Percentiles rank a stretch among this genome's conserved stretches.
Conservation (phyloP, 2,329 filamentous ascomycete genomes). For the Diaporthe sp. region DNA sequence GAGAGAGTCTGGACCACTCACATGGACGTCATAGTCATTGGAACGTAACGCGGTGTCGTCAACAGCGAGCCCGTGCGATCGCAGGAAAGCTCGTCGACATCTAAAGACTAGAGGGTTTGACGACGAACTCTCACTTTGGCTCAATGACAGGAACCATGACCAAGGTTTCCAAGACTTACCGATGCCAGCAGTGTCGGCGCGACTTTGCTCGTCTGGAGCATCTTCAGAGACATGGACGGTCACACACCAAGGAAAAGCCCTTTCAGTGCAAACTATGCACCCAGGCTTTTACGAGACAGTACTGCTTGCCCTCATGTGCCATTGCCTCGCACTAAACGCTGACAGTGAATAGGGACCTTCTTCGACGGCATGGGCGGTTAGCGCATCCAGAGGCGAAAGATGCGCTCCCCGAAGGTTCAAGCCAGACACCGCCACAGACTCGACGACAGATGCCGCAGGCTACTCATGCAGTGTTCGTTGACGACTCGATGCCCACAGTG, state of each 20-base stretch:
- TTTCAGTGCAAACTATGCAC: not conserved
- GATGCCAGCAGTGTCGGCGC: constrained; percentile 5
- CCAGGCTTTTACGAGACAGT: constrained; percentile 1
- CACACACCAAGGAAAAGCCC: too few relatives aligned
- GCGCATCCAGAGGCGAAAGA: not conserved
- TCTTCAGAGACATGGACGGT: too few relatives aligned
- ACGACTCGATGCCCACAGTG: not conserved
- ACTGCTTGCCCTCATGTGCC: not conserved
- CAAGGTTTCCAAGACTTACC: not conserved
- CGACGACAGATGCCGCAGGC: not conserved
- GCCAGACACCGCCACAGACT: not conserved
- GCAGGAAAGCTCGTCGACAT: not conserved
- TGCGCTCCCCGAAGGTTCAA: not conserved
- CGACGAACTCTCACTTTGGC: not conserved
- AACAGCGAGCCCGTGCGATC: not conserved
- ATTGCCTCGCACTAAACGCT: not conserved
- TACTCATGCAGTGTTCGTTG: not conserved
- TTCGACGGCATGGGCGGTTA: not conserved
- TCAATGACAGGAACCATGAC: not conserved
- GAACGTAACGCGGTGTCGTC: not conserved
- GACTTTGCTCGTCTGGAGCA: not conserved
- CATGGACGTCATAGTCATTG: not conserved
- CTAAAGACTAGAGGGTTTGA: not conserved
- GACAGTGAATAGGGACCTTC: constrained; percentile 3
- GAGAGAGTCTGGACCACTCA: not conserved